Conservation (phyloP, 495 filamentous ascomycete genomes). For the Sabuloglossum arenarium region DNA sequence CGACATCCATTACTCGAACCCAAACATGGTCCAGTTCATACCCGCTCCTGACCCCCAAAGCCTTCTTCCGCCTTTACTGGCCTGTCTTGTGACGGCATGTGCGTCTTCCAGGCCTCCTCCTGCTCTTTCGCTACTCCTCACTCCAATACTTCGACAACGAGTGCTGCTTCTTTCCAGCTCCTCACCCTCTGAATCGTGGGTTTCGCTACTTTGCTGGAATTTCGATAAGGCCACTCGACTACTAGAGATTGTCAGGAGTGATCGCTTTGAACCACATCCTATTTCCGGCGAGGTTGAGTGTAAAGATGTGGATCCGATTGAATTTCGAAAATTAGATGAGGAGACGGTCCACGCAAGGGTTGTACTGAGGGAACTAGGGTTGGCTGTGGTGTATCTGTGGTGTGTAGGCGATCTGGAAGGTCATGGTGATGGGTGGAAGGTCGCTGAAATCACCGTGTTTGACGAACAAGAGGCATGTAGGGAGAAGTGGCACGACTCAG, state of each 20-base stretch:
- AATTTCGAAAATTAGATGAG: conserved; percentile 56
- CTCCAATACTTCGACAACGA: conserved; percentile 79
- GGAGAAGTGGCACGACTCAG: background rate
- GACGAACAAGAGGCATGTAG: conserved; percentile 15
- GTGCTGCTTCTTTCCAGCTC: conserved; percentile 46
- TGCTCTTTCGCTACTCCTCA: conserved; percentile 59
- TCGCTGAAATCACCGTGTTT: conserved; percentile 53
- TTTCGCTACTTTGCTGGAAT: conserved; percentile 78
- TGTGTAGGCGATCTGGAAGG: conserved; percentile 45
- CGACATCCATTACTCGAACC: background rate
- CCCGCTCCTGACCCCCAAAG: conserved; percentile 39
- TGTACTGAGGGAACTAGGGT: conserved; percentile 20
- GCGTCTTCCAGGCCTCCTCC: conserved; percentile 57
- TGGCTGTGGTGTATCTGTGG: conserved; percentile 40
- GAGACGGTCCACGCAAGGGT: conserved; percentile 68
- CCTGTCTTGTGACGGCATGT: conserved; percentile 68
- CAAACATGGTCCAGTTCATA: conserved; percentile 19
- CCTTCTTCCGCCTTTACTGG: conserved; percentile 57
- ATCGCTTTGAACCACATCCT: conserved; percentile 69
- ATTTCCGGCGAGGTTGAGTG: conserved; percentile 81
- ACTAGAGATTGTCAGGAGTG: conserved; percentile 37
- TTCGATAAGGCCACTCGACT: conserved; percentile 42
- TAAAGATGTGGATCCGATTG: conserved; percentile 36
- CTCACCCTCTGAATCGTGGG: conserved; percentile 58
- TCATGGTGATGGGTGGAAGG: conserved; percentile 54